Base-by-base conservation (phyloP, 352 stramenopile genomes). In the Pythium insidiosum region DNA sequence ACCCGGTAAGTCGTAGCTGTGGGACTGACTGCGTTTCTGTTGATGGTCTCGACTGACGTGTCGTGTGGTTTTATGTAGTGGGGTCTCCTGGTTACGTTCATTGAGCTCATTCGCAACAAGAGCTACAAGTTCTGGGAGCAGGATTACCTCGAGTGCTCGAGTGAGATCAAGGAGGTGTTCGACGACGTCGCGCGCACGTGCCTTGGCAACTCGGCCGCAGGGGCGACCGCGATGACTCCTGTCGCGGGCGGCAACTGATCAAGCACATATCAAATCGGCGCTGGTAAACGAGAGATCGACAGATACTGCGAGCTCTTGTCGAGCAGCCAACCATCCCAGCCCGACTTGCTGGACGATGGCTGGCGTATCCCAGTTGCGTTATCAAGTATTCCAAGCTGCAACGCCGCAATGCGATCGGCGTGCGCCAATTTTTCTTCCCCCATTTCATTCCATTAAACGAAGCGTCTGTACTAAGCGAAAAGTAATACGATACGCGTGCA, bases 41-140 rank as follows among this genome's bases (percentile, higher is more conserved):
- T 15, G 19, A 10, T 31, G 35, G 25, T 34, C 21, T 52, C 21
- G n/a, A 35, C 31, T 53, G 38, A 55, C 37, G 18, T 24, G 44
- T 53, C 61, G 16, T 50, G 15, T 56, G 47, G 20, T 60, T 38
- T 29, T 47, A 19, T 61, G 22, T 39, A 72, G 52, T 99, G 95
- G 95, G 95, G 95, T 13, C 65, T 99, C 37, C 66, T 99, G 7
- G 96, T 99, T 47, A 99, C 97, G 10, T 99, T 99, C 65, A 99
- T 99, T 43, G 97, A 99, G 68, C 80, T 99, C 24, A 99, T 99
- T 47, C 97, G 98, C 66, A 99, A 99, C 75, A 95, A 97, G 52
- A 95, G 94, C 54, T 99, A 99, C 78, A 94, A 91, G 56, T 99
- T 99, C 58, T 99, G 96, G 96, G 90, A 88, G 53, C 95, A 99